A percentile compares a stretch with the other conserved stretches of the same genome.
phyloP scores from a whole-genome alignment of 352 stramenopile species.

The Globisporangium parvum region DNA sequence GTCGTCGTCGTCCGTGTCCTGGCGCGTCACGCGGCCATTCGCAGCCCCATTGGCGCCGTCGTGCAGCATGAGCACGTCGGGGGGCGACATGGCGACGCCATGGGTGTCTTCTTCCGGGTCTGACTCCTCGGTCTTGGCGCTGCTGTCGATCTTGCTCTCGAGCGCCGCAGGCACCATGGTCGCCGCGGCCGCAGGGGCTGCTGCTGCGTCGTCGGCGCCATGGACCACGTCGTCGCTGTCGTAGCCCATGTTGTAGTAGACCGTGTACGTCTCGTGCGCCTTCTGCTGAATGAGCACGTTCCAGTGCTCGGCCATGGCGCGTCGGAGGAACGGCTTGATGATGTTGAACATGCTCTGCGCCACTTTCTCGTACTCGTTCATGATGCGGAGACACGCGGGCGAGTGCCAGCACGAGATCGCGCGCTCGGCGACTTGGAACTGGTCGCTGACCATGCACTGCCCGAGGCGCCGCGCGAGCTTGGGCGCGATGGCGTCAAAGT shows the following conservation, averaged over 20 bases:
- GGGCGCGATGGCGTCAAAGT: slow-evolving; percentile 62
- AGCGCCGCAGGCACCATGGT: not conserved
- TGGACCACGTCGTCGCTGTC: slow-evolving; percentile 62
- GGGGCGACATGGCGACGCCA: too few species aligned
- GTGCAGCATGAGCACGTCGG: too few species aligned
- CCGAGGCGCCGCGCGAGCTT: slow-evolving; percentile 58
- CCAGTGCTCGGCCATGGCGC: slow-evolving; percentile 57
- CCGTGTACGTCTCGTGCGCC: slow-evolving; percentile 77
- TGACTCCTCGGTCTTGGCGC: slow-evolving; percentile 50
- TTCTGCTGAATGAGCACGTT: slow-evolving; percentile 85
- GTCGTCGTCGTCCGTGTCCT: slow-evolving; percentile 17
- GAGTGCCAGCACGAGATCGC: slow-evolving; percentile 82
- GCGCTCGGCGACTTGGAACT: slow-evolving; percentile 83
- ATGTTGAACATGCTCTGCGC: slow-evolving; percentile 80
- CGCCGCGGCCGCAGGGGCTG: not conserved
- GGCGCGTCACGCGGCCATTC: not conserved
- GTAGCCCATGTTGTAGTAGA: slow-evolving; percentile 90
- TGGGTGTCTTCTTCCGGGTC: slow-evolving; percentile 42
- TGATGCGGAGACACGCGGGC: slow-evolving; percentile 73
- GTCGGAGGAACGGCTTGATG: slow-evolving; percentile 66
- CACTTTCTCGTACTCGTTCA: slow-evolving; percentile 88
- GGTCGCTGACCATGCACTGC: slow-evolving; percentile 75
- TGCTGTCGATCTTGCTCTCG: slow-evolving; percentile 38
- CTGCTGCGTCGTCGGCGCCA: slow-evolving; percentile 2
- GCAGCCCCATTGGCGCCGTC: not conserved